Evolutionary conservation across 1,284 basidiomycete species (phyloP), one percentile per base, ranked within the genome.

Genomic region (Fomitopsis betulina): DNA sequence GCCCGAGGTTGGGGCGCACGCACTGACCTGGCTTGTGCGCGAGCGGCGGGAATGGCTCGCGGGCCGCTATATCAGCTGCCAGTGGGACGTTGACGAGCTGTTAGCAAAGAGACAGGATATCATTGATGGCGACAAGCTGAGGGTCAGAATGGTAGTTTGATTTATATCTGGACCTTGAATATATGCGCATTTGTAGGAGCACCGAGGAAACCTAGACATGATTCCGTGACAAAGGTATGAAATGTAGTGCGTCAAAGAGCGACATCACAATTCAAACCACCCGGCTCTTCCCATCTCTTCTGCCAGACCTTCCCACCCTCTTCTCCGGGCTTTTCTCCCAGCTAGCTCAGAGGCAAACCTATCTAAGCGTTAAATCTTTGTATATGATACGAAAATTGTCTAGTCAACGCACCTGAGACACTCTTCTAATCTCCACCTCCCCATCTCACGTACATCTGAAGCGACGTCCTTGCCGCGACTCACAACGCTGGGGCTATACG

Each of bases 291-390:
- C 70, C 86, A 91, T 89, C 68, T 90, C 89, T n/a, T 83, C 80
- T 1, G 81, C 85, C 13, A 91, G 72, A 10, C 86, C 86, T 47
- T 79, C 76, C 85, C 87, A 89, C 19, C 77, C 76, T 54, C 74
- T 73, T 57, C 78, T 71, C 59, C 83, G 72, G 0, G 83, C 86
- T 68, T 87, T 89, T 39, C 89, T 76, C 27, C 88, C 89, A 12
- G 89, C 81, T 10, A 91, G 72, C 68, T 91, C 89, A 0, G 87
- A 89, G 10, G 89, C 89, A 70, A 92, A 91, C 63, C 87, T 90
- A 57, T 8, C 1, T 35, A 15, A 15, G 12, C 17, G 25, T 45
- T 30, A 27, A 10, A 9, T 21, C 35, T 8, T 42, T 15, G 42
- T 9, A 13, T 35, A 39, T 47, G n/a, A 33, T 27, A n/a, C n/a